Conservation (phyloP, 1,139 yeast species). For the Candida sanyaensis region DNA sequence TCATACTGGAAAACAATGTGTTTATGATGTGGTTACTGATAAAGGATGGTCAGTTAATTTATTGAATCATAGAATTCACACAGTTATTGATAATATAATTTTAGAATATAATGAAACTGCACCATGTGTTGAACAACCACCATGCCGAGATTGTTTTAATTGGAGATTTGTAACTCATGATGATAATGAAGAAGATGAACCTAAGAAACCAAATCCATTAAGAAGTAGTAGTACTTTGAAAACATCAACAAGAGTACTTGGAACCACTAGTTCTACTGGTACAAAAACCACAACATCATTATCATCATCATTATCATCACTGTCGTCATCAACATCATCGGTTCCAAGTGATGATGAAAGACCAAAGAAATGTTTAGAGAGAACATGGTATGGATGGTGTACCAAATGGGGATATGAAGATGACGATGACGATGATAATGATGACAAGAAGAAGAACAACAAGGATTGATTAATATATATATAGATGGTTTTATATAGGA, state of each 20-base stretch:
- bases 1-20: conserved; percentile 87
- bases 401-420: conserved; percentile 37
- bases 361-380: conserved; percentile 39
- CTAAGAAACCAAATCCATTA: conserved; percentile 41
- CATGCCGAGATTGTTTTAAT: conserved; percentile 85
- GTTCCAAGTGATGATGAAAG: conserved; percentile 15
- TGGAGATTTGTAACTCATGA: conserved; percentile 78
- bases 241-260: conserved; percentile 3
- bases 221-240: conserved; percentile 12
- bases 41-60: conserved; percentile 90
- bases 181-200: conserved; percentile 41
- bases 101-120: conserved; percentile 77
- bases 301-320: conserved; percentile 6
- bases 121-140: conserved; percentile 69
- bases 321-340: conserved; percentile 5
- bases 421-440: conserved; percentile 13
- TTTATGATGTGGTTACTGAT: conserved; percentile 88
- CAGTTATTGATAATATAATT: conserved; percentile 84
- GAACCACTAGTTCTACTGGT: conserved; percentile 4
- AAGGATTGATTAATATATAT: not conserved
- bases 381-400: conserved; percentile 55
- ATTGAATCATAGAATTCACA: conserved; percentile 86
- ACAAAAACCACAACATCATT: conserved; percentile 1
- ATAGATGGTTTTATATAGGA: not conserved
- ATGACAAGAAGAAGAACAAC: not conserved